A percentile compares a stretch with the other conserved stretches of the same genome.
These are phyloP conservation scores for Cystobasidium sp. DNA, from an alignment of 1,284 basidiomycete genomes.

Conservation along the genomic window DNA sequence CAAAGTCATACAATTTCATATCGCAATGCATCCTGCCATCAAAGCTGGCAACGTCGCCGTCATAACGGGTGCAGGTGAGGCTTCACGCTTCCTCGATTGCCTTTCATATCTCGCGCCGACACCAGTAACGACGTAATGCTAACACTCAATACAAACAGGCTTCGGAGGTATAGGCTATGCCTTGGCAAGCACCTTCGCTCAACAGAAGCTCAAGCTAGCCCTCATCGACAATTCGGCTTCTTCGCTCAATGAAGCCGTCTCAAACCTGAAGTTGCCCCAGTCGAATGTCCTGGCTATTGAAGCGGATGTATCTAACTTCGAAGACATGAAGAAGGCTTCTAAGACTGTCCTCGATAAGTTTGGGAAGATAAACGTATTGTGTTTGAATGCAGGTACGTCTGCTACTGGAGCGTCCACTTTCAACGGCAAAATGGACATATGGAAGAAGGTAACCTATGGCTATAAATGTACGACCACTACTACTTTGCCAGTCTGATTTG, in stretches of 20 bases:
- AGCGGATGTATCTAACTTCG: slow-evolving; percentile 45
- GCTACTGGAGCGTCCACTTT: slow-evolving; percentile 32
- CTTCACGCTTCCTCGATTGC: not conserved
- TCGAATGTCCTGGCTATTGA: slow-evolving; percentile 38
- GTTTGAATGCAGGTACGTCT: slow-evolving; percentile 49
- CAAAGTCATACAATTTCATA: not conserved
- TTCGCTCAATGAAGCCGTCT: slow-evolving; percentile 30
- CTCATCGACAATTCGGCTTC: slow-evolving; percentile 46
- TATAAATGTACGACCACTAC: not conserved
- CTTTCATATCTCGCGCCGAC: not conserved
- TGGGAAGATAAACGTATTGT: slow-evolving; percentile 49
- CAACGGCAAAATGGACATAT: slow-evolving; percentile 43
- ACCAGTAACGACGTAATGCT: not conserved
- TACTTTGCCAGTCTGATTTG: not conserved
- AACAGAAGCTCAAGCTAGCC: slow-evolving; percentile 44
- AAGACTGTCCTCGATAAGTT: slow-evolving; percentile 43
- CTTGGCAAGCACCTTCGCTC: slow-evolving; percentile 36
- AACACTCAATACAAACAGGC: slow-evolving; percentile 10
- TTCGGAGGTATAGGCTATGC: slow-evolving; percentile 51
- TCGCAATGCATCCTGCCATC: slow-evolving; percentile 45
- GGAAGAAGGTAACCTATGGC: slow-evolving; percentile 37
- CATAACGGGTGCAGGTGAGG: slow-evolving; percentile 47
- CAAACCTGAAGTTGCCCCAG: slow-evolving; percentile 38
- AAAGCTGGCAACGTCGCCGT: slow-evolving; percentile 46
- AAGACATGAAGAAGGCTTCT: slow-evolving; percentile 44